A percentile compares a stretch with the other conserved stretches of the same genome.
Conservation (phyloP, 371 early-diverging fungal genomes). For the Saksenaea oblongispora region DNA sequence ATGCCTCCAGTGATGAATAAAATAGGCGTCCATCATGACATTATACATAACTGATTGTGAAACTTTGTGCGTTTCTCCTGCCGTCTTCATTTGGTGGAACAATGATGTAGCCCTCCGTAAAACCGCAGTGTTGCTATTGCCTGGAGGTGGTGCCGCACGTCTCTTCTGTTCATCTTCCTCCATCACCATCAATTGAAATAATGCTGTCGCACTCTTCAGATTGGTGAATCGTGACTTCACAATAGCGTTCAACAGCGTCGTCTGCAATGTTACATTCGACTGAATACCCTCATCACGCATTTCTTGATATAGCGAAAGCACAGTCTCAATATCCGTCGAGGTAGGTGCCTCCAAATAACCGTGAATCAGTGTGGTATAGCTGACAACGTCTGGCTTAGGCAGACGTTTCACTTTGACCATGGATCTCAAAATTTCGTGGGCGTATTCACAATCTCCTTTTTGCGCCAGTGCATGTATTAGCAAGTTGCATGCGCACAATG, state of each 20-base stretch:
- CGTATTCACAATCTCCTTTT: slow-evolving; percentile 25
- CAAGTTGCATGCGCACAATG: slow-evolving; percentile 33
- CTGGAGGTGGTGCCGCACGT: background rate
- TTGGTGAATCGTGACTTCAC: slow-evolving; percentile 17
- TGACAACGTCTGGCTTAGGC: slow-evolving; percentile 45
- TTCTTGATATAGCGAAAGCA: slow-evolving; percentile 24
- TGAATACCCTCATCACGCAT: slow-evolving; percentile 17
- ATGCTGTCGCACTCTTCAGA: slow-evolving; percentile 1
- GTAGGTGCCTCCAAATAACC: slow-evolving; percentile 22
- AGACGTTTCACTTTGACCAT: slow-evolving; percentile 24
- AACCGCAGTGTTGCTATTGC: background rate
- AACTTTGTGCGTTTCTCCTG: slow-evolving; percentile 3
- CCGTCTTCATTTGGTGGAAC: background rate
- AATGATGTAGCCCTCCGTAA: background rate
- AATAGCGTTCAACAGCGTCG: slow-evolving; percentile 32
- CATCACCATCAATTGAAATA: slow-evolving; percentile 25
- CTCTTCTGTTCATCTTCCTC: slow-evolving; percentile 10
- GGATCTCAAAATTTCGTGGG: slow-evolving; percentile 24
- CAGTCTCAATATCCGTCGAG: slow-evolving; percentile 9
- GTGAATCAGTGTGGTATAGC: slow-evolving; percentile 43
- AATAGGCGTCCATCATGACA: slow-evolving; percentile 49
- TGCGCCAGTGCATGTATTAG: slow-evolving; percentile 26
- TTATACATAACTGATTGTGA: slow-evolving; percentile 33
- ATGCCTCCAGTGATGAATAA: slow-evolving; percentile 28
- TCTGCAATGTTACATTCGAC: slow-evolving; percentile 26